A percentile compares a stretch with the other conserved stretches of the same genome.
Evolutionary conservation across 345 rosid genomes (phyloP).

Genomic region (Conringia planisiliqua): DNA sequence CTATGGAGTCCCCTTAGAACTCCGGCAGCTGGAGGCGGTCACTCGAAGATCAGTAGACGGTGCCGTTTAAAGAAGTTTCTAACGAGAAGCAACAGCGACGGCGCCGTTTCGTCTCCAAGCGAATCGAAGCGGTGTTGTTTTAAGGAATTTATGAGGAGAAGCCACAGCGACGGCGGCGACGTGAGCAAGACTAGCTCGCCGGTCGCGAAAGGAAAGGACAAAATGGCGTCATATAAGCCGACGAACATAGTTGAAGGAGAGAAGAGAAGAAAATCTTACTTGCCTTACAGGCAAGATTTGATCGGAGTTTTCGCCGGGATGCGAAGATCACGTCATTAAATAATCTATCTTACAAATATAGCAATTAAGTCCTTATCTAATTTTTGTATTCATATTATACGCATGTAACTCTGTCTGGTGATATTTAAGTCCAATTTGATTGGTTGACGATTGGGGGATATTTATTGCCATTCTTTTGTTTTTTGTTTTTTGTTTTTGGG

Average conservation of each 20-base stretch:
- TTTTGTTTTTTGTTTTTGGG: too few relatives aligned
- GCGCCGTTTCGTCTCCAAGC: too few relatives aligned
- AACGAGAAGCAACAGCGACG: constrained; percentile 33
- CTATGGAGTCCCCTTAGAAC: constrained; percentile 20
- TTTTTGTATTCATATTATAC: constrained; percentile 42
- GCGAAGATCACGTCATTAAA: constrained; percentile 8
- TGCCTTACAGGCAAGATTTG: constrained; percentile 23
- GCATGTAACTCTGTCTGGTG: constrained; percentile 21
- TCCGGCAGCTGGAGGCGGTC: not conserved
- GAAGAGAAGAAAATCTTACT: constrained; percentile 4
- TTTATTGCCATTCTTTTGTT: too few relatives aligned
- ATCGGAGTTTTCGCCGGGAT: constrained; percentile 13
- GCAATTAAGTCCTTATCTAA: constrained; percentile 37
- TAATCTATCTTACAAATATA: not conserved
- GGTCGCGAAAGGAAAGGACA: not conserved
- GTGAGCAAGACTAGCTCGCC: not conserved
- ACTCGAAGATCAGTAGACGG: constrained; percentile 41
- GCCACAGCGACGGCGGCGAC: not conserved
- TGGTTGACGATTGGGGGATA: too few relatives aligned
- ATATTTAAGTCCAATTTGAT: not conserved
- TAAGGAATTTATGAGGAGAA: not conserved
- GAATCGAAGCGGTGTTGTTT: not conserved
- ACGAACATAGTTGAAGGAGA: not conserved
- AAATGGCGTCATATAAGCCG: not conserved
- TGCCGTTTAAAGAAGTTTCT: constrained; percentile 45